These are phyloP conservation scores for Mytilinidion resinicola DNA, from an alignment of 495 filamentous ascomycete genomes.

Conservation along the genomic window DNA sequence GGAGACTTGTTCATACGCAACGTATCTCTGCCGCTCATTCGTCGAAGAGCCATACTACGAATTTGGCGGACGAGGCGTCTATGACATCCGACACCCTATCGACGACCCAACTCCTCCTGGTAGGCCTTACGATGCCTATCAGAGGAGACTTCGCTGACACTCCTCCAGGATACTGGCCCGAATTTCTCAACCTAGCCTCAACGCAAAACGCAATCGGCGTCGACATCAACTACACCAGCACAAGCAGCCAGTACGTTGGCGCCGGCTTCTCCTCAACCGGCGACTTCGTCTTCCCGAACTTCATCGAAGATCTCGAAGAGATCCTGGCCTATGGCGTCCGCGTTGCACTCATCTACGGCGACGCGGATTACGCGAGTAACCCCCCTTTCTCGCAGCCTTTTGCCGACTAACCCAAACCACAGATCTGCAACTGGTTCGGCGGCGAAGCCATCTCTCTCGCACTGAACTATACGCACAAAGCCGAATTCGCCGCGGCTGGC, in stretches of 20 bases:
- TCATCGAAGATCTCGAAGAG: conserved; percentile 42
- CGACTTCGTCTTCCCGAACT: conserved; percentile 44
- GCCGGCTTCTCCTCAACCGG: conserved; percentile 43
- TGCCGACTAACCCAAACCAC: too few relatives aligned
- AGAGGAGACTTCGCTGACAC: conserved; percentile 18
- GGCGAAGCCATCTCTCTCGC: conserved; percentile 47
- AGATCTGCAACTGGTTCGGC: conserved; percentile 38
- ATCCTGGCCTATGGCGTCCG: conserved; percentile 43
- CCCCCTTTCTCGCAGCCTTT: background rate
- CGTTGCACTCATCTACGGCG: conserved; percentile 45
- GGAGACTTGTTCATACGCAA: conserved; percentile 35
- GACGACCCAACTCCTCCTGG: conserved; percentile 33
- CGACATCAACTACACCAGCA: conserved; percentile 46
- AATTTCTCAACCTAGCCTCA: conserved; percentile 43
- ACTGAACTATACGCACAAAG: conserved; percentile 41
- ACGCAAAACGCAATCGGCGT: conserved; percentile 48
- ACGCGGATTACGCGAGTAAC: conserved; percentile 38
- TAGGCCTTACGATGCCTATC: too few relatives aligned
- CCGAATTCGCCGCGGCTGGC: conserved; percentile 48
- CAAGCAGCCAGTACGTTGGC: conserved; percentile 33
- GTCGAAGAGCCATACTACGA: conserved; percentile 44
- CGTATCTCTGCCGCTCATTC: conserved; percentile 40
- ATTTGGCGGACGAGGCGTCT: too few relatives aligned
- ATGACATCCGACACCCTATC: conserved; percentile 47
- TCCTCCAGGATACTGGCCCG: conserved; percentile 42